A percentile compares a stretch with the other conserved stretches of the same genome.
phyloP scores from a whole-genome alignment of 305 asterid genomes.

The Nicotiana rustica region DNA sequence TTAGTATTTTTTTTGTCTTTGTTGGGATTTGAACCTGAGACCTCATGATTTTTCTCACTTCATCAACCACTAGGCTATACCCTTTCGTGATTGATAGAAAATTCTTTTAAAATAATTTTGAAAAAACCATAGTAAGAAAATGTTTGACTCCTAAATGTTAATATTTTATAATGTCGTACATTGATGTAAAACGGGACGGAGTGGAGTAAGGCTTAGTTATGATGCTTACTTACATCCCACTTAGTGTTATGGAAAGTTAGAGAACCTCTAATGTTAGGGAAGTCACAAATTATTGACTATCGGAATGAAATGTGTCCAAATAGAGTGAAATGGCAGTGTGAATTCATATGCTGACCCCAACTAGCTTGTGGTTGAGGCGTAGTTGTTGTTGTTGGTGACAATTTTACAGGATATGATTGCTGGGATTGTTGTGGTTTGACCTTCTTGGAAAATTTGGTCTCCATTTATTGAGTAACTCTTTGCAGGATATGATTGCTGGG shows the following conservation, averaged over 20 bases:
- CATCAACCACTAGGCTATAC: too few species aligned
- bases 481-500: conserved; percentile 83
- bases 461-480: not conserved
- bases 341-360: not conserved
- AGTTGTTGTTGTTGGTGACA: conserved; percentile 1
- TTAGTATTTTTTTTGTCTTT: too few species aligned
- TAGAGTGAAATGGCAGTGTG: not conserved
- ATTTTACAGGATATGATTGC: not conserved
- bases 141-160: not conserved
- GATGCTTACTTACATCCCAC: not conserved
- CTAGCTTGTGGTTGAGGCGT: conserved; percentile 18
- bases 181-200: not conserved
- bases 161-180: not conserved
- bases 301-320: not conserved
- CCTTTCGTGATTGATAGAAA: too few species aligned
- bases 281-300: not conserved
- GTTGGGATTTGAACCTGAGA: too few species aligned
- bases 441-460: conserved; percentile 11
- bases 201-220: not conserved
- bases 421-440: not conserved
- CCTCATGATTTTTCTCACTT: too few species aligned
- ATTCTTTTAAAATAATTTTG: not conserved
- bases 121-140: not conserved
- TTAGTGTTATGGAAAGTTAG: not conserved
- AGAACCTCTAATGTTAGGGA: not conserved